These are phyloP conservation scores for Cladophialophora exuberans DNA, from an alignment of 2,329 filamentous ascomycete species.

Conservation along the genomic window DNA sequence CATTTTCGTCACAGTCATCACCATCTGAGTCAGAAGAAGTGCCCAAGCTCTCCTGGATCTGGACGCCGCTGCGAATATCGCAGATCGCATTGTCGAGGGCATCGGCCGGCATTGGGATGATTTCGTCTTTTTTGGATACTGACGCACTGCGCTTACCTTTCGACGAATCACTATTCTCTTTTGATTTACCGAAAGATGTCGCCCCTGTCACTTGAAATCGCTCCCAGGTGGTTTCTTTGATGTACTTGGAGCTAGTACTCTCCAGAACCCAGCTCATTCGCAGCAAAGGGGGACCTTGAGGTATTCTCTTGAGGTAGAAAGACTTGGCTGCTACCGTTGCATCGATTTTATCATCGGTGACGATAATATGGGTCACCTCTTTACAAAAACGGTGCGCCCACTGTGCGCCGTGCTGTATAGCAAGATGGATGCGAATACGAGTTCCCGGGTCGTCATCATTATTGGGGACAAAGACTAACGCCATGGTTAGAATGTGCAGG, in stretches of 20 bases:
- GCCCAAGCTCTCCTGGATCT: slow-evolving; percentile 5
- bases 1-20: neutral
- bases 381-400: slow-evolving; percentile 64
- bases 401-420: slow-evolving; percentile 72
- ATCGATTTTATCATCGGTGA: slow-evolving; percentile 61
- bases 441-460: slow-evolving; percentile 71
- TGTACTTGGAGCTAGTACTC: slow-evolving; percentile 61
- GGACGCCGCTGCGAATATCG: slow-evolving; percentile 13
- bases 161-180: too few species aligned
- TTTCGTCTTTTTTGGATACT: too few species aligned
- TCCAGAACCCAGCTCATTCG: slow-evolving; percentile 71
- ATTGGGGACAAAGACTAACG: slow-evolving; percentile 75
- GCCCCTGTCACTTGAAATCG: slow-evolving; percentile 58
- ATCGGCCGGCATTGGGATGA: too few species aligned
- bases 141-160: too few species aligned
- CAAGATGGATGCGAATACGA: slow-evolving; percentile 72
- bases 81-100: slow-evolving; percentile 39
- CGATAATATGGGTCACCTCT: slow-evolving; percentile 57
- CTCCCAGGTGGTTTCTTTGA: slow-evolving; percentile 62
- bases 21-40: slow-evolving; percentile 7
- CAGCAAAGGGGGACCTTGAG: slow-evolving; percentile 53
- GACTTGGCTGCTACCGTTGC: slow-evolving; percentile 17
- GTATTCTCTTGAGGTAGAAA: slow-evolving; percentile 30
- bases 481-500: slow-evolving; percentile 3
- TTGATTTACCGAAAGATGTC: neutral